Percentiles rank a stretch among this genome's conserved stretches.
These are phyloP conservation scores for Zanthoxylum bungeanum DNA, from an alignment of 345 rosid species.

Conservation along the genomic window DNA sequence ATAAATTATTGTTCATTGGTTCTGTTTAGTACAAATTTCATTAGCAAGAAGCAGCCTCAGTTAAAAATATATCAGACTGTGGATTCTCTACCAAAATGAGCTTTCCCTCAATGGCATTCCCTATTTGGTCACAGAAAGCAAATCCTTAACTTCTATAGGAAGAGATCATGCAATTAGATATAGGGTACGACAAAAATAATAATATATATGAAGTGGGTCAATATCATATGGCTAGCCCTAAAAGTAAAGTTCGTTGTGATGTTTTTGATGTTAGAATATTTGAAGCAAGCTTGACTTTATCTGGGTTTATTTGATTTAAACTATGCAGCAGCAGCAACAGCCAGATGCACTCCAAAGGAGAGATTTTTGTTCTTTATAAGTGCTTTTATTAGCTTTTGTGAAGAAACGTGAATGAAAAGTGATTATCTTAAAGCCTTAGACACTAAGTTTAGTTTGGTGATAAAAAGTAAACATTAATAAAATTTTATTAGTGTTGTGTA, in stretches of 20 bases:
- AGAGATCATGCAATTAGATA: conserved; percentile 9
- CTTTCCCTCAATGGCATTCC: conserved; percentile 16
- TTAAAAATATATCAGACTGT: conserved; percentile 3
- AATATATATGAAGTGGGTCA: not conserved
- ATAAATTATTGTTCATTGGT: conserved; percentile 10
- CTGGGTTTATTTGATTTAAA: not conserved
- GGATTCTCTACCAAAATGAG: conserved; percentile 14
- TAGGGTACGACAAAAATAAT: not conserved
- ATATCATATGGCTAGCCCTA: not conserved
- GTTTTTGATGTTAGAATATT: not conserved
- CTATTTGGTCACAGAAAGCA: conserved; percentile 1
- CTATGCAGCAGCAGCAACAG: not conserved
- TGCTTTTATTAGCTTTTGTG: not conserved
- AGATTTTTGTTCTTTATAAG: conserved; percentile 10
- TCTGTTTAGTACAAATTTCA: not conserved
- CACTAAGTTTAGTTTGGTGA: not conserved
- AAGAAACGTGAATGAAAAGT: not conserved
- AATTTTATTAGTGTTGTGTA: too few species aligned
- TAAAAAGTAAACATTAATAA: not conserved
- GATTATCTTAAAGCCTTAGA: not conserved
- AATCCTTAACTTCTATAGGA: conserved; percentile 17
- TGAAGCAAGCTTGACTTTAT: not conserved
- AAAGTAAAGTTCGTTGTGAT: not conserved
- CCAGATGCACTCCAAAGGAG: not conserved
- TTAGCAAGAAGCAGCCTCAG: too few species aligned